Percentiles rank a stretch among this genome's conserved stretches.
phyloP scores from a whole-genome alignment of 345 rosid genomes.

The Aurinia saxatilis region DNA sequence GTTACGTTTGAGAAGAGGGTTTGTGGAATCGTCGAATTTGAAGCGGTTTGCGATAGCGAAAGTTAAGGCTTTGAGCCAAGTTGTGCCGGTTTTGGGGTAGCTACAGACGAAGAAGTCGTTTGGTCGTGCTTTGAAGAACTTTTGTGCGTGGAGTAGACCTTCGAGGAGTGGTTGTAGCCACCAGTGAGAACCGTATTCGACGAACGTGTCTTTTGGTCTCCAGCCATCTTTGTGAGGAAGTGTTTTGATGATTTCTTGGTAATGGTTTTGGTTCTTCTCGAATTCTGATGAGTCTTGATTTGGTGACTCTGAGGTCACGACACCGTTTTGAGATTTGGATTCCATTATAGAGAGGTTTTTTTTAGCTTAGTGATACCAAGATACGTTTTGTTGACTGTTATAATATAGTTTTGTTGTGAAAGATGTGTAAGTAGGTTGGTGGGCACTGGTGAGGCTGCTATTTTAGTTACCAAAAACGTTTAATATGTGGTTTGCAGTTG shows the following conservation, averaged over 20 bases:
- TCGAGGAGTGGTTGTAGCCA: constrained; percentile 26
- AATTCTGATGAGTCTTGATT: constrained; percentile 18
- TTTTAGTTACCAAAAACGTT: constrained; percentile 8
- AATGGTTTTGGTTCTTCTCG: constrained; percentile 19
- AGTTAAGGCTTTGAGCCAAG: constrained; percentile 34
- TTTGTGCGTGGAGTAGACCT: constrained; percentile 24
- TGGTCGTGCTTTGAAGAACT: constrained; percentile 21
- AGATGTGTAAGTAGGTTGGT: constrained; percentile 14
- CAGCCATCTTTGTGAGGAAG: constrained; percentile 22
- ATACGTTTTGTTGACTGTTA: neutral
- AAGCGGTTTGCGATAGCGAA: constrained; percentile 23
- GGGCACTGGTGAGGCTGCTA: constrained; percentile 1
- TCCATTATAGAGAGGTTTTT: neutral
- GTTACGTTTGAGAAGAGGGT: constrained; percentile 23
- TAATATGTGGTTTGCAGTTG: constrained; percentile 10
- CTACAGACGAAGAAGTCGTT: constrained; percentile 27
- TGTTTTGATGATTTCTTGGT: constrained; percentile 23
- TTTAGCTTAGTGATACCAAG: neutral
- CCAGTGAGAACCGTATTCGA: constrained; percentile 27
- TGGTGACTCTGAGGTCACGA: neutral
- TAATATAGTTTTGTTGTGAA: neutral
- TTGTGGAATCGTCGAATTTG: constrained; percentile 11
- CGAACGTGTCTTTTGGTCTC: constrained; percentile 17
- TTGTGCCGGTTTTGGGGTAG: constrained; percentile 32
- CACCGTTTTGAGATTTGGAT: constrained; percentile 6